Percentiles rank a stretch among this genome's conserved stretches.
Conservation (phyloP, 345 rosid species). For the Ceriops zippeliana region DNA sequence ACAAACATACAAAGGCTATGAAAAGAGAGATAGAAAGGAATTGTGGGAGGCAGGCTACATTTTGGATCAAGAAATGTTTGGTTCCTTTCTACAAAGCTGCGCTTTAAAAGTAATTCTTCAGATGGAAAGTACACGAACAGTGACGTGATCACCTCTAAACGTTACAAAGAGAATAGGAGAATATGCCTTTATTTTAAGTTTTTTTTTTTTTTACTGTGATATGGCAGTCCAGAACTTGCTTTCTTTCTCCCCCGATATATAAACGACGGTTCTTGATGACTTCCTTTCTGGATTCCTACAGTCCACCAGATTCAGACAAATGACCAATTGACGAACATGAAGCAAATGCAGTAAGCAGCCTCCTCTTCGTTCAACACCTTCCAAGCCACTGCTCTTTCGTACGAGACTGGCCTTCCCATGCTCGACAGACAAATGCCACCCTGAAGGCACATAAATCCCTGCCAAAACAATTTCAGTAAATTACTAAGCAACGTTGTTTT, state of each 20-base stretch:
- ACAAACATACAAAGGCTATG: background rate
- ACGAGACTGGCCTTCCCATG: slow-evolving; percentile 84
- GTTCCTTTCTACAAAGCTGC: slow-evolving; percentile 2
- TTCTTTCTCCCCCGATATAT: no score
- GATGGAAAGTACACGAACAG: background rate
- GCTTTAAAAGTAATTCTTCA: background rate
- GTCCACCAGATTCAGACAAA: slow-evolving; percentile 46
- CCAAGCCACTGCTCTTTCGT: slow-evolving; percentile 81
- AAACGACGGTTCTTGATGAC: no score
- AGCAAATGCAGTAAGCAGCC: slow-evolving; percentile 67
- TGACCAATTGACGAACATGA: slow-evolving; percentile 88
- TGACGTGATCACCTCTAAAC: no score
- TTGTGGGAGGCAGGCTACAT: background rate
- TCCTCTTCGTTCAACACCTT: slow-evolving; percentile 78
- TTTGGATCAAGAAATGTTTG: background rate
- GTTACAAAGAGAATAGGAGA: no score
- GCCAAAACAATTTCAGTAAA: background rate
- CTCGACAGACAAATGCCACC: slow-evolving; percentile 80
- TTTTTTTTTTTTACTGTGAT: no score
- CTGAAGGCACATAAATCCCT: slow-evolving; percentile 76
- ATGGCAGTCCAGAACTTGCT: no score
- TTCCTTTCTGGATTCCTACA: no score
- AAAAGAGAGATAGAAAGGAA: background rate
- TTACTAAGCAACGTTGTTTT: background rate
- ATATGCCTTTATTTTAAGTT: no score